Percentiles rank a stretch among this genome's conserved stretches.
phyloP scores from a whole-genome alignment of 169 alveolate genomes.

The Plasmodium ovale region DNA sequence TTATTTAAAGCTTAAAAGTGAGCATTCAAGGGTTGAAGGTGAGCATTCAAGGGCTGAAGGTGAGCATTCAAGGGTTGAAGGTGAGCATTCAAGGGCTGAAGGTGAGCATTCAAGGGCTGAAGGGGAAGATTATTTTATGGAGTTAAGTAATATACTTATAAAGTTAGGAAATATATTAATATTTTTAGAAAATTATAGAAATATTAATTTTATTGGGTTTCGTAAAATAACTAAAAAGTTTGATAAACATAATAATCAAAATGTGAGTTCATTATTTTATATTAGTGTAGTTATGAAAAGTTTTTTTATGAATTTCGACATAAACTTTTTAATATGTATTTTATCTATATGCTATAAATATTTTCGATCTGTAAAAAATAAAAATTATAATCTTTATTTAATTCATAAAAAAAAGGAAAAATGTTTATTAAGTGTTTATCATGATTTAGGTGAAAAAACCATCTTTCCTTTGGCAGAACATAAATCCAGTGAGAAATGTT shows the following conservation, averaged over 20 bases:
- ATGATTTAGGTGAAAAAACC: background rate
- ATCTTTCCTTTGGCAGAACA: too few relatives aligned
- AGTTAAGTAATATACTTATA: slow-evolving; percentile 23
- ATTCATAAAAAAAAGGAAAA: too few relatives aligned
- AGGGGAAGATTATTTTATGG: slow-evolving; percentile 1
- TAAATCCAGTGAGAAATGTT: too few relatives aligned
- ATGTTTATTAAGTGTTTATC: too few relatives aligned
- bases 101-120: too few relatives aligned
- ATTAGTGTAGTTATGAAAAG: slow-evolving; percentile 80
- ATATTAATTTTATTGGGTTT: slow-evolving; percentile 83
- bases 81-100: too few relatives aligned
- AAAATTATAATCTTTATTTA: too few relatives aligned
- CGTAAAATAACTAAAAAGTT: slow-evolving; percentile 86
- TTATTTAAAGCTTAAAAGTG: background rate
- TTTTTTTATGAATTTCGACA: slow-evolving; percentile 73
- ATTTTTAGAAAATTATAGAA: slow-evolving; percentile 79
- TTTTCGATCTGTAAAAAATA: background rate
- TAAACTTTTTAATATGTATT: slow-evolving; percentile 60
- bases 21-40: too few relatives aligned
- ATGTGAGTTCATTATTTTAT: slow-evolving; percentile 80
- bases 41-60: too few relatives aligned
- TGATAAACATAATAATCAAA: slow-evolving; percentile 82
- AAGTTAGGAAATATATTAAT: slow-evolving; percentile 75
- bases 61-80: too few relatives aligned
- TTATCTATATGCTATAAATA: slow-evolving; percentile 60